Base-by-base conservation (phyloP, 441 rosid genomes). In the Metrosideros polymorpha region DNA sequence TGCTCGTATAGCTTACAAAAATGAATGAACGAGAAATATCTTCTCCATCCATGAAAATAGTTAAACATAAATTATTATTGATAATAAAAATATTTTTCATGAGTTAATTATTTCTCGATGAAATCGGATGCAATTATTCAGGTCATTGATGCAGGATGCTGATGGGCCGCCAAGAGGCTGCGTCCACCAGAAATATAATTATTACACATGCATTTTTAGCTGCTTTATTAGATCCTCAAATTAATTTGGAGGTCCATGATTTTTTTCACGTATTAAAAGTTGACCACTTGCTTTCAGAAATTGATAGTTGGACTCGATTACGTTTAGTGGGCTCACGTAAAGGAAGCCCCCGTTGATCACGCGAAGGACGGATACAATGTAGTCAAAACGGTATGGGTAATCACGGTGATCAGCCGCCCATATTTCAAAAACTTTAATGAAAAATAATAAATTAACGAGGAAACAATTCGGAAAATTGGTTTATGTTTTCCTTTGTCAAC, bases 11-110 rank as follows among this genome's bases (percentile, higher is more conserved):
- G 0, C 3, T 2, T 5, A 3, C 0, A 39, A 71, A 39, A 22
- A 10, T 19, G 1, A 71, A 19, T 39, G 0, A 6, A 39, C 13
- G 6, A 71, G 22, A 66, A 71, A 18, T 19, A 66, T 2, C 22
- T 66, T 9, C 2, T 22, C 39, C 0, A 0, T 19, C 10, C 4
- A 1, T 0, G 3, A 9, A 35, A 3, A 71, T 39, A 71, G 1
- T 71, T 71, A 71, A 3, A 35, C 0, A 71, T 39, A 6, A 35
- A 22, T 39, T 71, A 39, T 22, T 39, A 5, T 71, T 1, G 9
- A 3, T 9, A 22, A 66, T 35, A 19, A 66, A 32, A 63, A 4
- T 17, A 8, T 30, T 12, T 14, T 30, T 7, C 5, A 19, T 35
- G 32, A 1, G 1, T 18, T 32, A 35, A 66, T 2, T 66, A 32